Evolutionary conservation across 2,329 filamentous ascomycete species (phyloP), one percentile per base, ranked within the genome.

Genomic region (Colletotrichum camelliae): DNA sequence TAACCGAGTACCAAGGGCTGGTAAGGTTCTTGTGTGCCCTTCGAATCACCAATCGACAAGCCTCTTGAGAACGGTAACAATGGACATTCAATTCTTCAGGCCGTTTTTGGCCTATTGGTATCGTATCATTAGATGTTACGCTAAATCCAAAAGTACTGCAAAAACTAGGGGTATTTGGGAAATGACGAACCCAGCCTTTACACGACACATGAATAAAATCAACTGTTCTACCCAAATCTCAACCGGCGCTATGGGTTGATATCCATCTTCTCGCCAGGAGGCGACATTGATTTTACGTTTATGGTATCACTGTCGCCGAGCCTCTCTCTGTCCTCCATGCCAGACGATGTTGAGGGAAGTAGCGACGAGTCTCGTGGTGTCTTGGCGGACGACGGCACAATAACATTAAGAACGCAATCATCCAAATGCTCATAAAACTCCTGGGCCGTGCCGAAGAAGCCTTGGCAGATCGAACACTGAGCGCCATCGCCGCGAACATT

Each of bases 351-450:
- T n/a, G 65, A 67, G 16, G 64, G 55, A 18, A 75, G n/a, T 10
- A 57, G 39, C n/a, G 74, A 76, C 27, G 74, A 67, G 24, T 75
- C 72, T 27, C 72, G 65, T 4, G 60, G 74, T 39, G 72, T 76
- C 67, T 75, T 76, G 13, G 76, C 60, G 24, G 64, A 67, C n/a
- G 72, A 48, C 7, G 90, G 89, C 16, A 91, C 89, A 68, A 92
- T 91, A 18, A 91, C 90, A 67, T 90, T 90, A 58, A 92, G 85
- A 39, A 92, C 90, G 70, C 90, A 92, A 79, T 92, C 90, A 78
- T 94, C 96, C 79, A 98, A 88, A 88, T 98, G 96, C 87, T 98
- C 96, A 84, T 98, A 98, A 86, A 98, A 98, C 82, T 98, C 96
- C 85, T 98, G 96, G 4, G 96, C 95, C 76, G 94, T 96, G 79